phyloP scores from a whole-genome alignment of 345 rosid species.

The Arabis alpina region DNA sequence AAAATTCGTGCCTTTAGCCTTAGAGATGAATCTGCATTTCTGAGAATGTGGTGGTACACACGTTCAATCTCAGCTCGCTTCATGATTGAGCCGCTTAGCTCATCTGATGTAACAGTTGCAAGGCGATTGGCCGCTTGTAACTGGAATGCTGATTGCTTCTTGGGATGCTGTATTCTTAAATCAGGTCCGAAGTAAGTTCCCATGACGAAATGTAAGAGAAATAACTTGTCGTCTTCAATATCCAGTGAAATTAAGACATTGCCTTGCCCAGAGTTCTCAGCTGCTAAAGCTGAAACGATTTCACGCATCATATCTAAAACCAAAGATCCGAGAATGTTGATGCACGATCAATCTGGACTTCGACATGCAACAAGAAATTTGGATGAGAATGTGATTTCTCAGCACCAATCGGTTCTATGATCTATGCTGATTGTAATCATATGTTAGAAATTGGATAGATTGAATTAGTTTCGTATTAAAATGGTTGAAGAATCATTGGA shows the following conservation, averaged over 20 bases:
- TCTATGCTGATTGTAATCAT: too few relatives aligned
- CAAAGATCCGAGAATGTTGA: conserved; percentile 2
- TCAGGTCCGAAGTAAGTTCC: conserved; percentile 45
- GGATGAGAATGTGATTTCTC: too few relatives aligned
- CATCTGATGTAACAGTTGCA: conserved; percentile 26
- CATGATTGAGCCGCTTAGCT: conserved; percentile 45
- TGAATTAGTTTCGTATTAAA: neutral
- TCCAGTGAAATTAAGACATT: conserved; percentile 20
- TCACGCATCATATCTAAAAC: conserved; percentile 30
- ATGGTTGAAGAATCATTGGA: neutral
- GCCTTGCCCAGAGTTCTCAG: conserved; percentile 12
- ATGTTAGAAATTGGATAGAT: neutral
- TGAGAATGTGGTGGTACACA: conserved; percentile 45
- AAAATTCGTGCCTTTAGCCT: conserved; percentile 12
- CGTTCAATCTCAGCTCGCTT: conserved; percentile 43
- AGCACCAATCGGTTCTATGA: too few relatives aligned
- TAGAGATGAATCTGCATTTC: conserved; percentile 45
- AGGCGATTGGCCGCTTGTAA: conserved; percentile 38
- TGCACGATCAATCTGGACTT: too few relatives aligned
- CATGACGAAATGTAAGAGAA: conserved; percentile 38
- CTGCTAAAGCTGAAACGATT: conserved; percentile 27
- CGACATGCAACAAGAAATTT: conserved; percentile 17
- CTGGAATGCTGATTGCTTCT: conserved; percentile 48
- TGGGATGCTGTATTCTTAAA: conserved; percentile 27
- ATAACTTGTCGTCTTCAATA: conserved; percentile 41